Conservation (phyloP, 345 rosid species). For the Garcia nutans region DNA sequence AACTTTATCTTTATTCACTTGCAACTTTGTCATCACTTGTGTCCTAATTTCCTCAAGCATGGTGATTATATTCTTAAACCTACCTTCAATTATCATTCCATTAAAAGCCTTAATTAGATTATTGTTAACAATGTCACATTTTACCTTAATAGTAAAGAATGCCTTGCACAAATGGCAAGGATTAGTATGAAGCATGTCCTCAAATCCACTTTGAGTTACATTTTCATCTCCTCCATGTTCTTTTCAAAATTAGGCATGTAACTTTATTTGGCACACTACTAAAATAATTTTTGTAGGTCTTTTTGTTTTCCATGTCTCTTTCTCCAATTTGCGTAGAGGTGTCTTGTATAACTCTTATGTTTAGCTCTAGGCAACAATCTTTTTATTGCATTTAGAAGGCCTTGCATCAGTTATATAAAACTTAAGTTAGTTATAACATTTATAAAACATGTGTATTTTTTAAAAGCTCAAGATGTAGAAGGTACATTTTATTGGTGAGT, state of each 20-base stretch:
- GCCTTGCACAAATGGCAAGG: not conserved
- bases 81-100: no score
- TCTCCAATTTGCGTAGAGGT: not conserved
- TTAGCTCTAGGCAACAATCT: not conserved
- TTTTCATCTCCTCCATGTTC: not conserved
- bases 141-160: not conserved
- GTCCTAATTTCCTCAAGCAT: not conserved
- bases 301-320: not conserved
- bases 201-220: fast-evolving
- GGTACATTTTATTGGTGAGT: not conserved
- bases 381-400: not conserved
- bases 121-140: not conserved
- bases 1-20: not conserved
- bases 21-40: not conserved
- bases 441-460: not conserved
- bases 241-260: not conserved
- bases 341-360: not conserved
- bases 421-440: not conserved
- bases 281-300: not conserved
- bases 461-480: not conserved
- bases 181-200: not conserved
- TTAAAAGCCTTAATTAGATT: no score
- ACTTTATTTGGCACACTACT: not conserved
- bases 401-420: not conserved
- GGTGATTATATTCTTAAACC: not conserved